Evolutionary conservation across 768 basidiomycete species (phyloP).

Genomic region (Rickenella mellea): DNA sequence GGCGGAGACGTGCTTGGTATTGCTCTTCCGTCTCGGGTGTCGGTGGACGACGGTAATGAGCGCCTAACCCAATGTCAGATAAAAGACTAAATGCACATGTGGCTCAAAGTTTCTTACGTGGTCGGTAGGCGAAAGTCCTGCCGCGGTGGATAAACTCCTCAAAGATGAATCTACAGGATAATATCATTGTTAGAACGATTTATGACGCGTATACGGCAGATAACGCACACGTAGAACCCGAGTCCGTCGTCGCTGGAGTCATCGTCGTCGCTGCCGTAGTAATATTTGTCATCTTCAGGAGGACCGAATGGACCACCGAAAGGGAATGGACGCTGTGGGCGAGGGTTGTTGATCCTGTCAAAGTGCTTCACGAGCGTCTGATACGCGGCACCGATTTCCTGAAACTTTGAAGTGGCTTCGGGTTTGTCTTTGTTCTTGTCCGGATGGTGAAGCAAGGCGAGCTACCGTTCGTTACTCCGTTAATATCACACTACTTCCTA

Average conservation of each 20-base stretch:
- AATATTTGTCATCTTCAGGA: conserved; percentile 24
- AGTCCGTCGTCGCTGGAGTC: conserved; percentile 23
- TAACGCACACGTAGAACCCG: conserved; percentile 37
- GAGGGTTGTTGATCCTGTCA: conserved; percentile 25
- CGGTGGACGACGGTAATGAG: conserved; percentile 7
- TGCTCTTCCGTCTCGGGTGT: conserved; percentile 11
- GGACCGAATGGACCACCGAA: conserved; percentile 3
- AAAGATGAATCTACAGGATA: conserved; percentile 33
- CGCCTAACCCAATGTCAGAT: conserved; percentile 5
- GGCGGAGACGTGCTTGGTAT: conserved; percentile 35
- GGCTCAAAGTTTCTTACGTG: conserved; percentile 18
- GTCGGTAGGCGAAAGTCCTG: conserved; percentile 16
- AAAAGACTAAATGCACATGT: conserved; percentile 3
- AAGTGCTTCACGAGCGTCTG: conserved; percentile 47
- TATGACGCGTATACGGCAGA: neutral
- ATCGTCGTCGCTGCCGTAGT: conserved; percentile 26
- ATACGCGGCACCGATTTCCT: conserved; percentile 62
- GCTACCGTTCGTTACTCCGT: conserved; percentile 20
- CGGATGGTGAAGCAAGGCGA: conserved; percentile 62
- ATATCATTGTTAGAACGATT: conserved; percentile 2
- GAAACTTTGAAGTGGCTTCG: conserved; percentile 60
- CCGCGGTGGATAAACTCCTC: conserved; percentile 34
- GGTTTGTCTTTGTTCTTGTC: conserved; percentile 66
- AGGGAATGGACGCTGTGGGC: conserved; percentile 11
- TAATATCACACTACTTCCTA: neutral